Conservation (phyloP, 768 basidiomycete species). For the Leccinum rimulosum region DNA sequence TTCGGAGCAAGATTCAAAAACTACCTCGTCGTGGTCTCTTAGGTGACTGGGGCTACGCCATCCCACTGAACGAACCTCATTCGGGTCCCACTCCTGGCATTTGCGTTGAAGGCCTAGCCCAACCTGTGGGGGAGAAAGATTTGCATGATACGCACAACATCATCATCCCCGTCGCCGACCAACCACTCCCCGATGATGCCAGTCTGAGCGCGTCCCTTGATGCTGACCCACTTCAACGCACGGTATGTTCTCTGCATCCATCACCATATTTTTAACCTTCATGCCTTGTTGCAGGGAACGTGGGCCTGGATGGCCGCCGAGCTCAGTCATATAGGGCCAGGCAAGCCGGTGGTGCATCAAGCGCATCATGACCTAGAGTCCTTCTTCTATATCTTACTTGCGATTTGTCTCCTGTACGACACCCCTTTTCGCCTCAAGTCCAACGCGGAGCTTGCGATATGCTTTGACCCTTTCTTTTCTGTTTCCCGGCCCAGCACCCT, state of each 20-base stretch:
- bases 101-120: too few relatives aligned
- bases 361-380: slow-evolving; percentile 7
- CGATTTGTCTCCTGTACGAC: slow-evolving; percentile 4
- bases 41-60: slow-evolving; percentile 4
- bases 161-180: neutral
- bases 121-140: neutral
- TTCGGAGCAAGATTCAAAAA: neutral
- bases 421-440: too few relatives aligned
- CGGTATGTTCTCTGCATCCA: neutral
- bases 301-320: slow-evolving; percentile 8
- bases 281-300: neutral
- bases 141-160: neutral
- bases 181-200: neutral
- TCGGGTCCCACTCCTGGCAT: too few relatives aligned
- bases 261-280: too few relatives aligned
- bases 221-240: neutral
- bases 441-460: neutral
- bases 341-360: neutral
- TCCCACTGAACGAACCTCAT: neutral
- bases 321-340: neutral
- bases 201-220: neutral
- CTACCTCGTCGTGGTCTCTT: neutral
- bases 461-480: slow-evolving; percentile 8
- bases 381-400: slow-evolving; percentile 11
- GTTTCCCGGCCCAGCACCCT: neutral